A percentile compares a stretch with the other conserved stretches of the same genome.
These are phyloP conservation scores for Colletotrichum sp. DNA, from an alignment of 2,329 filamentous ascomycete species.

Conservation along the genomic window DNA sequence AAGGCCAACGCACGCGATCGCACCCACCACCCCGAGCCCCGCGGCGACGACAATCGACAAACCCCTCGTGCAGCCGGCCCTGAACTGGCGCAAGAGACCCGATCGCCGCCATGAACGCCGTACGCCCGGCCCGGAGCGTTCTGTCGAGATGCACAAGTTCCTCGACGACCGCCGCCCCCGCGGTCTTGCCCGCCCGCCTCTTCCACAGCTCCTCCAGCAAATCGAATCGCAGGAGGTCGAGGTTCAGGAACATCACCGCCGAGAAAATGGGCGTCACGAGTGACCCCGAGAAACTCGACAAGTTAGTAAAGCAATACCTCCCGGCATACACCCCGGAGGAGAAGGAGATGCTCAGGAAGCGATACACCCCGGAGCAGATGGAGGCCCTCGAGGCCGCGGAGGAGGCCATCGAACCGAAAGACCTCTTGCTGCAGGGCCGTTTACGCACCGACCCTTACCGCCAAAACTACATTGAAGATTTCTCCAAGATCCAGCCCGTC, in stretches of 20 bases:
- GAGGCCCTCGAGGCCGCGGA: slow-evolving; percentile 84
- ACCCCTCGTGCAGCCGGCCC: slow-evolving; percentile 12
- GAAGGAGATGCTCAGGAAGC: slow-evolving; percentile 63
- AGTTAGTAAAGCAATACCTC: slow-evolving; percentile 55
- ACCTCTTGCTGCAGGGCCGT: slow-evolving; percentile 76
- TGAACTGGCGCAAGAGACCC: slow-evolving; percentile 17
- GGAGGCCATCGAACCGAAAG: slow-evolving; percentile 73
- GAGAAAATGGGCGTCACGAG: slow-evolving; percentile 54
- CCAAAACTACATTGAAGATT: slow-evolving; percentile 82
- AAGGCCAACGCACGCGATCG: slow-evolving; percentile 8
- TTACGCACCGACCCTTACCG: slow-evolving; percentile 75
- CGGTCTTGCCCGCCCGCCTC: slow-evolving; percentile 39
- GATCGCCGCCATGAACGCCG: slow-evolving; percentile 54
- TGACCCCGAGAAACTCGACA: slow-evolving; percentile 44
- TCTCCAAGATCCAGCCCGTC: slow-evolving; percentile 76
- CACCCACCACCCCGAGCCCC: neutral
- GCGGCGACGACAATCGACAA: neutral
- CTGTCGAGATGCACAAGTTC: slow-evolving; percentile 54
- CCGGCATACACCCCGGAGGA: slow-evolving; percentile 73
- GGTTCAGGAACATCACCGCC: slow-evolving; percentile 59
- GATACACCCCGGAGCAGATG: slow-evolving; percentile 83
- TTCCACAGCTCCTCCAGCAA: slow-evolving; percentile 60
- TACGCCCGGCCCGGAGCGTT: slow-evolving; percentile 59
- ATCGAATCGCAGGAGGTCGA: slow-evolving; percentile 44
- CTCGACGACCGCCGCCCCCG: slow-evolving; percentile 26